These are phyloP conservation scores for Pseudocercospora eumusae DNA, from an alignment of 2,329 filamentous ascomycete genomes.

Conservation along the genomic window DNA sequence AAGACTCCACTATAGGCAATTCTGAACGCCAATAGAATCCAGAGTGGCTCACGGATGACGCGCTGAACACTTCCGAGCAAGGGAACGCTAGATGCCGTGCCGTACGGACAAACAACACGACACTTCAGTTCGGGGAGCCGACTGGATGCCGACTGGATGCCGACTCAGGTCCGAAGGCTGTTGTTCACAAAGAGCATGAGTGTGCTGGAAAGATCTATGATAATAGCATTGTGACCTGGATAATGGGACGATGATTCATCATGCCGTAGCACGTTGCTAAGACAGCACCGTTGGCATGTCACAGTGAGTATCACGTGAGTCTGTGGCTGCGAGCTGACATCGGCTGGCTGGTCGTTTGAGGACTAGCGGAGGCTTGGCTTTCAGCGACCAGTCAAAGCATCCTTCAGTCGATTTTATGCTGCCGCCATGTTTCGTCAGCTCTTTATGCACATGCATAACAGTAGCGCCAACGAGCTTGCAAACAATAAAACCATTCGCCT, in stretches of 20 bases:
- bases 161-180: background rate
- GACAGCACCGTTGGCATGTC: background rate
- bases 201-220: background rate
- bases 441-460: background rate
- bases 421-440: slow-evolving; percentile 7
- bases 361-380: background rate
- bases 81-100: background rate
- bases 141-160: background rate
- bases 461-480: slow-evolving; percentile 5
- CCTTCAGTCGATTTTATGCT: slow-evolving; percentile 5
- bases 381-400: background rate
- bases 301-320: too few species aligned
- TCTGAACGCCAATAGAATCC: background rate
- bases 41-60: background rate
- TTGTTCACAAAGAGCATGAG: background rate
- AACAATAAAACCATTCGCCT: slow-evolving; percentile 1
- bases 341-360: background rate
- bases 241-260: background rate
- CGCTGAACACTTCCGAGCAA: background rate
- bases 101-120: too few species aligned
- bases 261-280: background rate
- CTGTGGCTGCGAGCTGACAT: background rate
- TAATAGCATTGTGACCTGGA: background rate
- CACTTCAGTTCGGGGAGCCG: slow-evolving; percentile 2
- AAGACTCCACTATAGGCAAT: background rate